phyloP scores from a whole-genome alignment of 2,329 filamentous ascomycete species.

The Fusarium buxicola region DNA sequence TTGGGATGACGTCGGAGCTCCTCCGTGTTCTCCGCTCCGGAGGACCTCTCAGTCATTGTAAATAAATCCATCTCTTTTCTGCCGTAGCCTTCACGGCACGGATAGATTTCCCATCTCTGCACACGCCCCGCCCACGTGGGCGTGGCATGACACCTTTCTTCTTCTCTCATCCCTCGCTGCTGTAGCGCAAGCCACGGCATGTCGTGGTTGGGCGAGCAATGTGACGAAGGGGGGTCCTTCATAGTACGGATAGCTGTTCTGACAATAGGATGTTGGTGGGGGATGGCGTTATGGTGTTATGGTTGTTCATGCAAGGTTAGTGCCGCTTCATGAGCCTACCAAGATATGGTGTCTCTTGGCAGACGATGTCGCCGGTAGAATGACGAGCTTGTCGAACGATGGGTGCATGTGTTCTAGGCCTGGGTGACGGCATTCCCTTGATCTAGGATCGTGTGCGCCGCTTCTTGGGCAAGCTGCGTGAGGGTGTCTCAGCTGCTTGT shows the following conservation, averaged over 20 bases:
- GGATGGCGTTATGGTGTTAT: neutral
- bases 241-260: neutral
- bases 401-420: constrained; percentile 2
- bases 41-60: no score
- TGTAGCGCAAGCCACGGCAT: constrained; percentile 33
- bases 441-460: neutral
- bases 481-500: no score
- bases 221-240: constrained; percentile 9
- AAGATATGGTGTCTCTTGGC: no score
- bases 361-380: no score
- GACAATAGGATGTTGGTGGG: no score
- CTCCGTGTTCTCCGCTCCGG: neutral
- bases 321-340: no score
- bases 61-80: no score
- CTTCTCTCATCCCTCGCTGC: constrained; percentile 22
- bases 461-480: neutral
- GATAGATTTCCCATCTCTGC: constrained; percentile 1
- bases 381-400: neutral
- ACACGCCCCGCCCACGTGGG: constrained; percentile 27
- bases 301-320: neutral
- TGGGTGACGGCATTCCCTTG: neutral
- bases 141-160: constrained; percentile 21
- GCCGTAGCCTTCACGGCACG: neutral
- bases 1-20: constrained; percentile 5
- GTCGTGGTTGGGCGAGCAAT: constrained; percentile 9